A percentile compares a stretch with the other conserved stretches of the same genome.
These are phyloP conservation scores for Achaetomium macrosporum DNA, from an alignment of 2,329 filamentous ascomycete species.

Conservation along the genomic window DNA sequence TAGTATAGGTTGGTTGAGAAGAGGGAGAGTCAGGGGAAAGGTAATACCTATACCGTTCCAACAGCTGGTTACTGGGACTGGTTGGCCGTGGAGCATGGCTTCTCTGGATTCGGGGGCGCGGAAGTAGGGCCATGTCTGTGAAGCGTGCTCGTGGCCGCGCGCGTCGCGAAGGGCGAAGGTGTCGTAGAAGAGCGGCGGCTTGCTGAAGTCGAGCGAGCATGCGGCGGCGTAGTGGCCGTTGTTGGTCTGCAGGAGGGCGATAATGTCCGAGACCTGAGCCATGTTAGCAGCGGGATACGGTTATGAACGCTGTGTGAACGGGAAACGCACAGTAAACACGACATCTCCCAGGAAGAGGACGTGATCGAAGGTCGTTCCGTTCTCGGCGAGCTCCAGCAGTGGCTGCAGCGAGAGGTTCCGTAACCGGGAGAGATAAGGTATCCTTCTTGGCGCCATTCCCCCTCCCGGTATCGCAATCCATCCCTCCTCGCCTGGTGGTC, in stretches of 20 bases:
- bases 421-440: slow-evolving; percentile 60
- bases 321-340: slow-evolving; percentile 44
- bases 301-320: neutral
- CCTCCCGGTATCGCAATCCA: slow-evolving; percentile 54
- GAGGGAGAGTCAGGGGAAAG: slow-evolving; percentile 26
- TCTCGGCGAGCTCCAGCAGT: slow-evolving; percentile 42
- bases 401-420: slow-evolving; percentile 60
- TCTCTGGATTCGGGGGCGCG: slow-evolving; percentile 35
- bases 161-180: slow-evolving; percentile 56
- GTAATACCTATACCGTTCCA: slow-evolving; percentile 58
- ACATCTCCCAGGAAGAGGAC: slow-evolving; percentile 58
- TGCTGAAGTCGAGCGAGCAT: slow-evolving; percentile 54
- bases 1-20: neutral
- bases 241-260: slow-evolving; percentile 48
- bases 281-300: slow-evolving; percentile 12
- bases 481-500: slow-evolving; percentile 36
- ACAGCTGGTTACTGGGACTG: slow-evolving; percentile 57
- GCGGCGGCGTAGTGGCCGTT: slow-evolving; percentile 52
- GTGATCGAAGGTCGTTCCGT: slow-evolving; percentile 49
- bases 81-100: slow-evolving; percentile 43
- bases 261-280: slow-evolving; percentile 38
- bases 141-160: slow-evolving; percentile 45
- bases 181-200: slow-evolving; percentile 51
- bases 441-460: slow-evolving; percentile 54
- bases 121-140: slow-evolving; percentile 56